These are phyloP conservation scores for Blastocystis sp. DNA, from an alignment of 352 stramenopile species.

Conservation along the genomic window DNA sequence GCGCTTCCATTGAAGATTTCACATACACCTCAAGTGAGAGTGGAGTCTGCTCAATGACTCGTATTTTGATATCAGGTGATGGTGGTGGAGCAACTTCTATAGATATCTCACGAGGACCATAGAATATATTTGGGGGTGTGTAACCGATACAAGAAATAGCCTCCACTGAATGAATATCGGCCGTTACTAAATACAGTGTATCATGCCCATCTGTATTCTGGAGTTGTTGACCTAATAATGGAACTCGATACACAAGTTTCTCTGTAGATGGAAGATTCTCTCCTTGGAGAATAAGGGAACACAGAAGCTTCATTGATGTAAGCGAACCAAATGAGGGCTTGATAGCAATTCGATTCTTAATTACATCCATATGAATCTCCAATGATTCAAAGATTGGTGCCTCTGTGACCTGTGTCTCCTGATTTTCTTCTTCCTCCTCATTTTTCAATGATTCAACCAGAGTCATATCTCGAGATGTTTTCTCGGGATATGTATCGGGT, in stretches of 20 bases:
- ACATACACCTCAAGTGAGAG: slow-evolving; percentile 22
- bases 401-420: not conserved
- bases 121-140: not conserved
- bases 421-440: not conserved
- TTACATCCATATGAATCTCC: not conserved
- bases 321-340: not conserved
- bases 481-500: too few species aligned
- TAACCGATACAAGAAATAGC: not conserved
- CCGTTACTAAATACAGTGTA: not conserved
- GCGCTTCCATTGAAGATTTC: not conserved
- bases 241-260: not conserved
- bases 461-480: too few species aligned
- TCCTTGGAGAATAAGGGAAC: not conserved
- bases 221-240: slow-evolving; percentile 2
- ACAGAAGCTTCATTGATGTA: not conserved
- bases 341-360: not conserved
- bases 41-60: slow-evolving; percentile 8
- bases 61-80: not conserved
- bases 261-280: not conserved
- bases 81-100: not conserved
- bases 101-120: not conserved
- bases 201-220: not conserved
- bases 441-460: too few species aligned
- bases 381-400: not conserved
- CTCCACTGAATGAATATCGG: not conserved